Percentiles rank a stretch among this genome's conserved stretches.
Evolutionary conservation across 2,329 filamentous ascomycete genomes (phyloP).

Genomic region (Trichoderma afroharzianum): DNA sequence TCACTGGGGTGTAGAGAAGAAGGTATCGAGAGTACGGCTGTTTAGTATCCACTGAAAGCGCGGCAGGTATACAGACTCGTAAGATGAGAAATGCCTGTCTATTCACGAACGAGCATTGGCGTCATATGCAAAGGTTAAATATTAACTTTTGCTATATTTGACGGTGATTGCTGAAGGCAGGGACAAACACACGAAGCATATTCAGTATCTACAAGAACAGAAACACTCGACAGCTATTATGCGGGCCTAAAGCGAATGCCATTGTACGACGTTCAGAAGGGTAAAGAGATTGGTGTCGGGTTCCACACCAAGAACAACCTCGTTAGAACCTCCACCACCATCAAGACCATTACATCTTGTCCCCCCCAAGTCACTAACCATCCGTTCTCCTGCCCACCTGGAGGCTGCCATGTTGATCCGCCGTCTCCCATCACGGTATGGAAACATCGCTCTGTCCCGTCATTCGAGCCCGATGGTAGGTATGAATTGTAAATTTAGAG

Average conservation of each 20-base stretch:
- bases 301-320: neutral
- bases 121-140: too few species aligned
- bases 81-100: too few species aligned
- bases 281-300: neutral
- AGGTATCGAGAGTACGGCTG: neutral
- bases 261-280: neutral
- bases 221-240: too few species aligned
- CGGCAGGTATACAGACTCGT: neutral
- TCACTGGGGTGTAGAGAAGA: too few species aligned
- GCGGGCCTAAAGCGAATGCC: too few species aligned
- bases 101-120: too few species aligned
- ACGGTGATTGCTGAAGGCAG: neutral
- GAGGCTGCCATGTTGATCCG: neutral
- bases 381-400: neutral
- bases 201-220: too few species aligned
- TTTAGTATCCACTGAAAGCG: neutral
- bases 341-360: constrained; percentile 37
- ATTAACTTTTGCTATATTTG: neutral
- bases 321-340: constrained; percentile 9
- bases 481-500: too few species aligned
- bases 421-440: neutral
- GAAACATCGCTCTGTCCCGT: neutral
- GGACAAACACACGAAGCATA: neutral
- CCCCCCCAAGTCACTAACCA: constrained; percentile 47
- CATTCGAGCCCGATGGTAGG: neutral